Evolutionary conservation across 768 basidiomycete genomes (phyloP), one percentile per base, ranked within the genome.

Genomic region (Cyclocybe cylindracea): DNA sequence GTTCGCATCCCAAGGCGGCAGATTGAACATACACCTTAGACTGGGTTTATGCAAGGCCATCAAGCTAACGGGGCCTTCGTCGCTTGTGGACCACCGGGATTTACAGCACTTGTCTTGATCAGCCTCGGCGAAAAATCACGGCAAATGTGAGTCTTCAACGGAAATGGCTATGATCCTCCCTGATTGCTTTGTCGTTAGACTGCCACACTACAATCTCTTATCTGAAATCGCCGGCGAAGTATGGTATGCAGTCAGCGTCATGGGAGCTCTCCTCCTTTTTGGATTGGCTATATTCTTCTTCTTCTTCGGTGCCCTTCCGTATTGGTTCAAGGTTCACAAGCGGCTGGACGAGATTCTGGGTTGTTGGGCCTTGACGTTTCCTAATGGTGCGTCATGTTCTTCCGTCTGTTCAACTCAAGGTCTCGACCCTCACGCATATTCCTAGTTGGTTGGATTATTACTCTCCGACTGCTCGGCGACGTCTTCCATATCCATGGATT

Each of bases 261-360:
- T 78, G 54, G 51, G 56, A 6, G 72, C 62, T 10, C 40, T 78
- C 18, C 55, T 78, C 46, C 68, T 79, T 7, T 78, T 71, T 42
- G 78, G 78, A 31, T 69, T 78, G 32, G 76, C 77, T 5, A 63
- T 78, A 2, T 78, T 78, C 62, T 70, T 78, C 48, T 77, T 79
- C 57, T 36, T 72, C 24, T 76, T 78, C 40, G 75, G 75, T 7
- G 61, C 72, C 31, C 51, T 78, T 16, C 76, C 76, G 14, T 78
- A 76, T 55, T 76, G 76, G 74, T 78, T 74, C 67, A 79, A 79
- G 62, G 56, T 78, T 32, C 71, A 78, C 61, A 78, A 75, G 60
- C 60, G 72, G 43, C 66, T 78, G 41, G 59, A 65, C 50, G 76
- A 79, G 48, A 79, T 78, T 46, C 69, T 79, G 16, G 75, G 76